A percentile compares a stretch with the other conserved stretches of the same genome.
Evolutionary conservation across 805 yeast genomes (phyloP).

Genomic region (Metschnikowia henanensis): DNA sequence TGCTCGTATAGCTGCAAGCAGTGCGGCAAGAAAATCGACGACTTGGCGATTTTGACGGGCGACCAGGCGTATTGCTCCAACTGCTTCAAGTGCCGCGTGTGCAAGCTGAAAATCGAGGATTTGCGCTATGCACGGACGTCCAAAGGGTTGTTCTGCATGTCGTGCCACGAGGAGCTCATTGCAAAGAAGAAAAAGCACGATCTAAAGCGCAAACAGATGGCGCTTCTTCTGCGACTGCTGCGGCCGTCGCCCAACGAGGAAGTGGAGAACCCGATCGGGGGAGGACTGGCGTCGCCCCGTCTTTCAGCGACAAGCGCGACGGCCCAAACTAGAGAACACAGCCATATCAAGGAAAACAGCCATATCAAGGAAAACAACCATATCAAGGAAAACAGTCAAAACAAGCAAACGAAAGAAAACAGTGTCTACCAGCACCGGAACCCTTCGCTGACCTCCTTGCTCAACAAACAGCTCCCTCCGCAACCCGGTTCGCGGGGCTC

Average conservation of each 20-base stretch:
- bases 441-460: constrained; percentile 12
- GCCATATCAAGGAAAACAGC: too few relatives aligned
- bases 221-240: constrained; percentile 28
- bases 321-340: neutral
- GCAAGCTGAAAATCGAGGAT: constrained; percentile 84
- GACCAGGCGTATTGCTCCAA: constrained; percentile 91
- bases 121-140: constrained; percentile 89
- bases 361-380: too few relatives aligned
- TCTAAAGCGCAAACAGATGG: constrained; percentile 38
- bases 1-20: constrained; percentile 90
- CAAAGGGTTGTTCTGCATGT: constrained; percentile 90
- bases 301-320: constrained; percentile 79
- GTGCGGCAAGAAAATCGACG: constrained; percentile 86
- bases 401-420: too few relatives aligned
- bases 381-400: too few relatives aligned
- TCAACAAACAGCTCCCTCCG: constrained; percentile 14
- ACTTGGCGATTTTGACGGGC: constrained; percentile 91
- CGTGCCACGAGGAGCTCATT: constrained; percentile 81
- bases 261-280: constrained; percentile 1
- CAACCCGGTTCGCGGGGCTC: constrained; percentile 6
- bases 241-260: constrained; percentile 16
- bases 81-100: constrained; percentile 88
- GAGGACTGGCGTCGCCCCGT: constrained; percentile 84
- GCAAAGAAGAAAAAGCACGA: constrained; percentile 73
- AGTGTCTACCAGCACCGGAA: constrained; percentile 6